phyloP scores from a whole-genome alignment of 768 basidiomycete species.

The Trametes coccinea region DNA sequence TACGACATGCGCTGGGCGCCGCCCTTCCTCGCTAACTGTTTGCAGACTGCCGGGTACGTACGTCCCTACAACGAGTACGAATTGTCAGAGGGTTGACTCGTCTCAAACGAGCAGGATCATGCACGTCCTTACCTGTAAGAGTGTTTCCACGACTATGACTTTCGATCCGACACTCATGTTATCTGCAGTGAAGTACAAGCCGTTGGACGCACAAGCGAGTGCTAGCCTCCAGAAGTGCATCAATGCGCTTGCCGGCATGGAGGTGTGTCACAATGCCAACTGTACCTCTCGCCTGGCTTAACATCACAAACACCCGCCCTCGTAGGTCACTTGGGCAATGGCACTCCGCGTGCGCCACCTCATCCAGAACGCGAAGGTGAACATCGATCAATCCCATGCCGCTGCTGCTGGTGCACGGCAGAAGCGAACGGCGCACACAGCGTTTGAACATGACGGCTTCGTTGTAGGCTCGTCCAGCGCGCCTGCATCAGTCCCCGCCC shows the following conservation, averaged over 20 bases:
- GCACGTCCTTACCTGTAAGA: constrained; percentile 68
- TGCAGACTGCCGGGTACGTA: constrained; percentile 75
- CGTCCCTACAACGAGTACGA: constrained; percentile 30
- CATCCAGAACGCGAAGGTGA: constrained; percentile 66
- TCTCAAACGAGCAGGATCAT: constrained; percentile 55
- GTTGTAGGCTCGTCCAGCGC: not conserved
- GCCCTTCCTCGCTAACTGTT: constrained; percentile 65
- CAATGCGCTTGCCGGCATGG: constrained; percentile 64
- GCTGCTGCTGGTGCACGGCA: not conserved
- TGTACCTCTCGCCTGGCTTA: not conserved
- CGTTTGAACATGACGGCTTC: constrained; percentile 10
- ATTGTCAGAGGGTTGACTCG: not conserved
- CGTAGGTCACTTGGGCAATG: constrained; percentile 66
- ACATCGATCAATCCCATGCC: constrained; percentile 36
- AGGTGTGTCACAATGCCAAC: constrained; percentile 42
- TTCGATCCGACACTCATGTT: not conserved
- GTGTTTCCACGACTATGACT: constrained; percentile 15
- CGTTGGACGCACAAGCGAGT: constrained; percentile 69
- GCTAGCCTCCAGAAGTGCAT: constrained; percentile 66
- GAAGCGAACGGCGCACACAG: constrained; percentile 16
- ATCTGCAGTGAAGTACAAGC: constrained; percentile 61
- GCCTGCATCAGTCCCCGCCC: not conserved
- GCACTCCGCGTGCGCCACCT: constrained; percentile 69
- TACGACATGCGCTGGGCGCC: constrained; percentile 63
- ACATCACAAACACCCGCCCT: not conserved